Conservation (phyloP, 257 asterid species). For the Asclepias syriaca region DNA sequence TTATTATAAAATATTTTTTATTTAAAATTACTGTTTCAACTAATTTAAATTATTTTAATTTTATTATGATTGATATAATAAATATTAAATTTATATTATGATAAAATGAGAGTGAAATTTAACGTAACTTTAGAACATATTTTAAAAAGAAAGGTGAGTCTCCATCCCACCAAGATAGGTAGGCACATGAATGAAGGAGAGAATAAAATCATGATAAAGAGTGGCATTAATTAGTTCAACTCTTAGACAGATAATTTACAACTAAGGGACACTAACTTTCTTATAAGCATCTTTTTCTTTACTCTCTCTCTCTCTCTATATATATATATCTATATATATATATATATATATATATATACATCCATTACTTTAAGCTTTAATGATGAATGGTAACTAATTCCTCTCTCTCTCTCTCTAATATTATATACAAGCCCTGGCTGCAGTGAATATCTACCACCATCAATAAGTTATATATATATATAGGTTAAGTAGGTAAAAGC, state of each 20-base stretch:
- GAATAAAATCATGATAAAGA: conserved; percentile 25
- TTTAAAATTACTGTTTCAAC: too few relatives aligned
- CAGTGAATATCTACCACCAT: not conserved
- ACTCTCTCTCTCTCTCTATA: not conserved
- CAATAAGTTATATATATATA: not conserved
- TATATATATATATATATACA: too few relatives aligned
- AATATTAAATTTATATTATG: too few relatives aligned
- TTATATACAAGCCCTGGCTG: too few relatives aligned
- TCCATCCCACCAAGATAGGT: conserved; percentile 9
- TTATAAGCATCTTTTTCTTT: conserved; percentile 1
- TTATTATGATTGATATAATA: too few relatives aligned
- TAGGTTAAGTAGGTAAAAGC: not conserved
- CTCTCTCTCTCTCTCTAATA: not conserved
- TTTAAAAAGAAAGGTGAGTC: conserved; percentile 6
- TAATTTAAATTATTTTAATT: too few relatives aligned
- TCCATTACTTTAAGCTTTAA: too few relatives aligned
- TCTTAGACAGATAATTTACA: conserved; percentile 1
- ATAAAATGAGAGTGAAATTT: not conserved
- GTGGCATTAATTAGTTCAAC: conserved; percentile 13
- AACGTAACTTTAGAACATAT: conserved; percentile 6
- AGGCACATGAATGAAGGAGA: conserved; percentile 25
- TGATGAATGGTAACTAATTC: too few relatives aligned
- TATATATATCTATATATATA: too few relatives aligned
- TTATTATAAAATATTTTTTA: too few relatives aligned
- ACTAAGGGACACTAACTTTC: conserved; percentile 7